Base-by-base conservation (phyloP, 176 grass and related monocot genomes). In the Secale cereale region DNA sequence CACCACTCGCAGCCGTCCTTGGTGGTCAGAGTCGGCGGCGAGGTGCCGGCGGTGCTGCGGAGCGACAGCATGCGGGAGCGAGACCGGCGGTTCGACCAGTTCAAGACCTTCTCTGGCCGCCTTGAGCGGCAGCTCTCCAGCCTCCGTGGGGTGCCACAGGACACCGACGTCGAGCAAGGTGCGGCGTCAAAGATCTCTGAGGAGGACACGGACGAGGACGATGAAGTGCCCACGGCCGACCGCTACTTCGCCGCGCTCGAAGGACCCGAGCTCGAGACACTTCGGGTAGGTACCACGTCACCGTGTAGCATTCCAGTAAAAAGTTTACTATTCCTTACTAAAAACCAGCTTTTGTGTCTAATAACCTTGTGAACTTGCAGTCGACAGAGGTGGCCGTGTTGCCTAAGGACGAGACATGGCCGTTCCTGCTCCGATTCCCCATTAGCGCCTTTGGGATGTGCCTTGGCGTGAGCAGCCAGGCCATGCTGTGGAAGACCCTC, bases 231-330 rank as follows among this genome's bases (percentile, higher is more conserved):
- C 7, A 86, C 57, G 3, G 81, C 92, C 17, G 86, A 91, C 68
- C 91, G 91, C 23, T 95, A 93, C 85, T 95, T 95, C 36, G 94
- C 91, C 23, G 94, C 94, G 1, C 41, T 95, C 19, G 91, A 95
- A 87, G 94, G 94, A 0, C 94, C 94, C 9, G 94, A 95, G 78
- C 83, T 95, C 16, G 94, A 95, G 75, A 95, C 91, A 5, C 70
- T 95, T 19, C 87, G 91, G 73, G 93, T 94, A 85, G 27, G 65
- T 11, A 56, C 52, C 7, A 63, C 23, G 2, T 50, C 15, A 15
- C 4, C 45, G 14, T 3, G 3, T 41, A 41, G 40, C 40, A 41
- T 41, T 41, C 40, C 10, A 41, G 10, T 2, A 41, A 11, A 61
- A 20, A 10, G n/a, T 9, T 4, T 4, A 45, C 41, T 12, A 4